Base-by-base conservation (phyloP, 2,329 filamentous ascomycete species). In the Lasiodiplodia sp. region DNA sequence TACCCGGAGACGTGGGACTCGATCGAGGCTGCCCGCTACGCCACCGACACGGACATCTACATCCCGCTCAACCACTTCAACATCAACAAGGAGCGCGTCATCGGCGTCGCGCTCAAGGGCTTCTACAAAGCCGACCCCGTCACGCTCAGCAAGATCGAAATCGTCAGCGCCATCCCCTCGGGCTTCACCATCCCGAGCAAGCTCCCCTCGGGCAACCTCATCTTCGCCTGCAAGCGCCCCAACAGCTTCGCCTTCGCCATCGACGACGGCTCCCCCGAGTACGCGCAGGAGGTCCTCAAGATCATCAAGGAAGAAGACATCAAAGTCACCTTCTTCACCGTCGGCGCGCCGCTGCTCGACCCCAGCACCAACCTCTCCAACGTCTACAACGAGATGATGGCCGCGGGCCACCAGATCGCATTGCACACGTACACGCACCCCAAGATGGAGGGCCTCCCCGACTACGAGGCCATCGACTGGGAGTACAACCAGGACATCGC, bases 241-340 rank as follows among this genome's bases (percentile, higher is more conserved):
- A 90, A 91, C 79, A 89, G 87, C 0, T 91, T 92, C 75, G 90
- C 90, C 1, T 91, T 92, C 76, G 90, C 89, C 62, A 91, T 92
- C 71, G 90, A 92, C 75, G 90, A 92, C 76, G 90, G 90, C 25
- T 82, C 86, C 63, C 90, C 90, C 57, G 74, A 79, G 40, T 83
- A 86, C 68, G 88, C 88, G 1, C 84, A 88, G 77, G 79, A 86
- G 70, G 87, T 91, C 23, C 86, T 90, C 79, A 79, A 85, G 51
- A 87, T 90, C 66, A 81, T 92, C 72, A 84, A 87, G 23, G 85
- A 87, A 23, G 89, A 88, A 64, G 77, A 81, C 67, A 88, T 92
- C 72, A 85, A 87, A 71, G 89, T 91, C 3, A 92, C 90, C 1
- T 92, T 92, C 78, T 92, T 92, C 80, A 90, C 89, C 44, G 88